Percentiles rank a stretch among this genome's conserved stretches.
Conservation (phyloP, 345 rosid genomes). For the Lumnitzera racemosa region DNA sequence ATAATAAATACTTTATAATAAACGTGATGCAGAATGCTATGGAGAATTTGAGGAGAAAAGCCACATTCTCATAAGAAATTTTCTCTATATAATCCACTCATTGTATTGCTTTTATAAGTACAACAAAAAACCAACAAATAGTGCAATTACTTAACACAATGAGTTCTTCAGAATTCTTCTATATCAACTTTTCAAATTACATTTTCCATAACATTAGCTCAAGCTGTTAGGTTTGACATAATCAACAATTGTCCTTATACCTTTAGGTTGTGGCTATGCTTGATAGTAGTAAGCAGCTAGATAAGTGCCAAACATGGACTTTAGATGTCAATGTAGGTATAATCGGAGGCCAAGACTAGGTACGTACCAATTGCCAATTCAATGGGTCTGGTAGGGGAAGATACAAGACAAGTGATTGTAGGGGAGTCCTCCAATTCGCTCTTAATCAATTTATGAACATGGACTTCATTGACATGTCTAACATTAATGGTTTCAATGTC, state of each 20-base stretch:
- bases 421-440: conserved; percentile 11
- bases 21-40: no score
- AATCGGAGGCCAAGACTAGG: conserved; percentile 13
- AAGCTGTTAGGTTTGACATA: conserved; percentile 14
- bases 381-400: conserved; percentile 19
- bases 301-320: conserved; percentile 17
- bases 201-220: not conserved
- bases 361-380: conserved; percentile 19
- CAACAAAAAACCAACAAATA: not conserved
- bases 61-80: no score
- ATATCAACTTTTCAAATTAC: conserved; percentile 1
- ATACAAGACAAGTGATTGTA: conserved; percentile 22
- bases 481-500: conserved; percentile 25
- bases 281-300: conserved; percentile 17
- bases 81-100: no score
- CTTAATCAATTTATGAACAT: conserved; percentile 14
- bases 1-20: no score
- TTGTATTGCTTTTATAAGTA: no score
- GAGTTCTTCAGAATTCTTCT: conserved; percentile 4
- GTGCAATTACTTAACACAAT: not conserved
- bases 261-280: conserved; percentile 20
- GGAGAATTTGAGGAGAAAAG: no score
- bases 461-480: conserved; percentile 30
- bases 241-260: conserved; percentile 20
- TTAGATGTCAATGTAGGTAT: conserved; percentile 10